These are phyloP conservation scores for Ichthyophthirius multifiliis DNA, from an alignment of 169 alveolate genomes.

Conservation along the genomic window DNA sequence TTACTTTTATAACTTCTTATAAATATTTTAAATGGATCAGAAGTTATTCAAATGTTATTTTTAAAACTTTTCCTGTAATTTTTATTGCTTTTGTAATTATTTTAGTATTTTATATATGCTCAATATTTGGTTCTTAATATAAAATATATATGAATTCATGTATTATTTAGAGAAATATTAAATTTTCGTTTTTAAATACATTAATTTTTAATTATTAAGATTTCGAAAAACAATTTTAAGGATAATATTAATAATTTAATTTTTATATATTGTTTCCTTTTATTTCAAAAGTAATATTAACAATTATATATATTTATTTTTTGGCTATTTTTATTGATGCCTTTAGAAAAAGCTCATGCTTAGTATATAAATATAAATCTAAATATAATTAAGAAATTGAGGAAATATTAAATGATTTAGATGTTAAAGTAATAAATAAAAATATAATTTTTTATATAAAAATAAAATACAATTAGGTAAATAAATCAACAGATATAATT, in stretches of 20 bases:
- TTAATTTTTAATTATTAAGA: background rate
- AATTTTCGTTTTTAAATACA: background rate
- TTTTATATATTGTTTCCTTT: background rate
- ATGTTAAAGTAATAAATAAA: background rate
- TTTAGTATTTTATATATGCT: background rate
- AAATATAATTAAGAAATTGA: background rate
- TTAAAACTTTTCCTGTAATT: background rate
- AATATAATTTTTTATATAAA: background rate
- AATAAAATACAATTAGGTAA: background rate
- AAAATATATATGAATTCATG: background rate
- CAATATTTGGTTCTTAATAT: background rate
- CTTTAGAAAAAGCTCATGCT: background rate
- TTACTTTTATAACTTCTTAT: background rate
- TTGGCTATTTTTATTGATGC: background rate
- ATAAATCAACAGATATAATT: background rate
- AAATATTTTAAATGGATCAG: background rate
- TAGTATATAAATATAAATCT: background rate
- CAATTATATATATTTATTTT: background rate
- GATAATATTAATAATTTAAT: background rate
- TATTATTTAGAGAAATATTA: background rate
- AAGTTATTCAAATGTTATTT: background rate
- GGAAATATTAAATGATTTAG: background rate
- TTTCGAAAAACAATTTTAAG: background rate
- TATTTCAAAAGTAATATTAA: background rate
- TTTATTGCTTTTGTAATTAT: background rate